These are phyloP conservation scores for Incumbomyces lentus DNA, from an alignment of 2,329 filamentous ascomycete species.

Conservation along the genomic window DNA sequence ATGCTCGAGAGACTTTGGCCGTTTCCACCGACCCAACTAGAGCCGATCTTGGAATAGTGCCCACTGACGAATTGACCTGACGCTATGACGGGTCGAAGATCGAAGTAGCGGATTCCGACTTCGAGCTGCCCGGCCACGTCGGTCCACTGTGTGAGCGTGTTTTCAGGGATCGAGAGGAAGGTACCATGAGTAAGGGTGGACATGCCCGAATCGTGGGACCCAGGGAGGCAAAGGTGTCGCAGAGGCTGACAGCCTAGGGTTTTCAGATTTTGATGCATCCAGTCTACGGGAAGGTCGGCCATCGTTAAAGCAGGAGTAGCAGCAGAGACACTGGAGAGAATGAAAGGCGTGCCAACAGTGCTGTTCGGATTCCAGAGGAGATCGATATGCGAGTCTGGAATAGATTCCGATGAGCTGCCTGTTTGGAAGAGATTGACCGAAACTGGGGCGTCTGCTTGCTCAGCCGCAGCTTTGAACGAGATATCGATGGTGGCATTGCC, in stretches of 20 bases:
- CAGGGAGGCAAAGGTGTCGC: background rate
- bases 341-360: background rate
- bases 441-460: background rate
- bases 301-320: background rate
- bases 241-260: conserved; percentile 2
- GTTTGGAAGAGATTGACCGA: background rate
- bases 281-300: background rate
- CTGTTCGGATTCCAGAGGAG: background rate
- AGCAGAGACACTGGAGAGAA: background rate
- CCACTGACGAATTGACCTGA: conserved; percentile 34
- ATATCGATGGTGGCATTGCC: background rate
- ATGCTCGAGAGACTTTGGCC: conserved; percentile 36
- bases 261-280: conserved; percentile 2
- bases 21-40: conserved; percentile 35
- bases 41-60: conserved; percentile 26
- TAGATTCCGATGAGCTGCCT: background rate
- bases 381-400: background rate
- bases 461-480: background rate
- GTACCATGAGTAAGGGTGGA: conserved; percentile 1
- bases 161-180: background rate
- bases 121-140: conserved; percentile 37
- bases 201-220: conserved; percentile 3
- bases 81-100: conserved; percentile 36
- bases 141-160: conserved; percentile 30
- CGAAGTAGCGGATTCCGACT: conserved; percentile 39